Evolutionary conservation across 2,329 filamentous ascomycete genomes (phyloP).

Genomic region (Xylariaceae sp.): DNA sequence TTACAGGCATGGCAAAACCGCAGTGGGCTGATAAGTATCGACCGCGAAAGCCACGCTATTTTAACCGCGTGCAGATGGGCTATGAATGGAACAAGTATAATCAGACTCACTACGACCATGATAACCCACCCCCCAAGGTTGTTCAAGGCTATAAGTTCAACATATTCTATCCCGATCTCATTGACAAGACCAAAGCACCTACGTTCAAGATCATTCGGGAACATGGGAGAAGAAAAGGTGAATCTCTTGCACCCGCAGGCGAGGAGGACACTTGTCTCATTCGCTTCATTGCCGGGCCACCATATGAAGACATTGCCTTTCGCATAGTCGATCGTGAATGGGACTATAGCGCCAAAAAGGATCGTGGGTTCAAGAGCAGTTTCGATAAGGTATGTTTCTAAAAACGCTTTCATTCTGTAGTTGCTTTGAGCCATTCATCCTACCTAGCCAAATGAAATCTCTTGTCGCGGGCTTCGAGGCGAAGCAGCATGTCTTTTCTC

Average conservation of each 20-base stretch:
- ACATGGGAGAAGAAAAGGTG: constrained; percentile 84
- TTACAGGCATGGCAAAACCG: constrained; percentile 68
- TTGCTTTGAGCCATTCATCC: constrained; percentile 27
- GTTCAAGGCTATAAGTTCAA: constrained; percentile 99
- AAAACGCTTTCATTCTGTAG: background rate
- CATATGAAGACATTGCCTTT: constrained; percentile 97
- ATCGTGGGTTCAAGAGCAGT: constrained; percentile 92
- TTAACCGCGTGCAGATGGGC: constrained; percentile 98
- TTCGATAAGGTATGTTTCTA: constrained; percentile 85
- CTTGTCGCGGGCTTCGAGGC: constrained; percentile 13
- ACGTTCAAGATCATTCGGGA: constrained; percentile 97
- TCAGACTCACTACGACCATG: constrained; percentile 98
- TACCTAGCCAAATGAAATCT: constrained; percentile 11
- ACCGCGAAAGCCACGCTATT: constrained; percentile 92
- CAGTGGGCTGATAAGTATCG: constrained; percentile 86
- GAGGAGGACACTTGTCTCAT: constrained; percentile 98
- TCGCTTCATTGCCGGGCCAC: constrained; percentile 91
- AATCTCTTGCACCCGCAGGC: constrained; percentile 91
- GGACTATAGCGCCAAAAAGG: constrained; percentile 96
- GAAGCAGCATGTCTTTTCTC: constrained; percentile 11
- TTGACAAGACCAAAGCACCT: constrained; percentile 92
- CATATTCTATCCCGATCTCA: constrained; percentile 97
- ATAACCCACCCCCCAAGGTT: constrained; percentile 96
- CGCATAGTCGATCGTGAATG: constrained; percentile 98
- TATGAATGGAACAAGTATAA: constrained; percentile 99